Evolutionary conservation across 176 grass and related monocot genomes (phyloP).

Genomic region (Neostapfia colusana): DNA sequence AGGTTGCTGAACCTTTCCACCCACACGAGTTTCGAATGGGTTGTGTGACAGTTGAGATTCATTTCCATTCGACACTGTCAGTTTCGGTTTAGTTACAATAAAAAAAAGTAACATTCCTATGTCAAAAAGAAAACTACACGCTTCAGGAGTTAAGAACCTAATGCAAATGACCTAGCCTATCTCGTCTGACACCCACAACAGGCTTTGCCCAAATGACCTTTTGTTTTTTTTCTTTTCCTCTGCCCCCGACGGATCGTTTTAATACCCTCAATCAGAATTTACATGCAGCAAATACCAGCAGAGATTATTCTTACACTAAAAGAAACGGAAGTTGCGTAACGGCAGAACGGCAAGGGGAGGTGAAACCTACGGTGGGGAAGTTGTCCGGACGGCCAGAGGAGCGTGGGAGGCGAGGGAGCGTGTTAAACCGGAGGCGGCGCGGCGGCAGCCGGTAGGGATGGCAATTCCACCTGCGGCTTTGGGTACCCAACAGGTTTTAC

Average conservation of each 20-base stretch:
- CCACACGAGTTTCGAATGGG: not conserved
- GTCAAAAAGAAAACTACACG: slow-evolving; percentile 39
- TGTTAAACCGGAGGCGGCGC: too few relatives aligned
- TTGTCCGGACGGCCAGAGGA: too few relatives aligned
- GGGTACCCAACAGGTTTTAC: too few relatives aligned
- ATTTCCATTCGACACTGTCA: slow-evolving; percentile 33
- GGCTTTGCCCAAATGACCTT: not conserved
- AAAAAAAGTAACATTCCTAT: slow-evolving; percentile 28
- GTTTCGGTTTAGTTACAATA: slow-evolving; percentile 39
- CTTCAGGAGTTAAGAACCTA: slow-evolving; percentile 3
- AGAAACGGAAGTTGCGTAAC: slow-evolving; percentile 5
- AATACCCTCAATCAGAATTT: slow-evolving; percentile 32
- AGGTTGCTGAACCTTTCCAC: not conserved
- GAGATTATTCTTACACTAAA: slow-evolving; percentile 19
- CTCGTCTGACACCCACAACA: slow-evolving; percentile 4
- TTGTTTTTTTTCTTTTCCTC: not conserved
- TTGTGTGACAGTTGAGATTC: not conserved
- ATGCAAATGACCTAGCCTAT: slow-evolving; percentile 13
- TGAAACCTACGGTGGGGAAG: too few relatives aligned
- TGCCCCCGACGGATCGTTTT: slow-evolving; percentile 6
- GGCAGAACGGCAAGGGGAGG: too few relatives aligned
- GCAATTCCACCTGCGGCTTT: too few relatives aligned
- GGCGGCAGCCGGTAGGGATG: too few relatives aligned
- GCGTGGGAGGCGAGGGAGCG: too few relatives aligned
- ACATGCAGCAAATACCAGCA: slow-evolving; percentile 24